Evolutionary conservation across 1,284 basidiomycete genomes (phyloP).

Genomic region (Ustilago cynodontis): DNA sequence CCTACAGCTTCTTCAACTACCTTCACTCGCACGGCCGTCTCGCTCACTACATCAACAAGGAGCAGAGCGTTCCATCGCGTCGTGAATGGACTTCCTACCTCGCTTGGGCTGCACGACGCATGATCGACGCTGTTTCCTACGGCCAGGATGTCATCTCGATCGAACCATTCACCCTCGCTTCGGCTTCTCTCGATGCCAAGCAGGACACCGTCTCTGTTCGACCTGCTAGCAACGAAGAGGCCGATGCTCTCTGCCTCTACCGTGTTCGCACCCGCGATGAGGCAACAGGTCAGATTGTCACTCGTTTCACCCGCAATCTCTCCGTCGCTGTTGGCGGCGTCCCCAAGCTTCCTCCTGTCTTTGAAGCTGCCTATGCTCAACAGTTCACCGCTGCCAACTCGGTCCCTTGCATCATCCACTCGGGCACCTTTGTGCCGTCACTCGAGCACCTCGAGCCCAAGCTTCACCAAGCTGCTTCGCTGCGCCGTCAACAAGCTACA

Average conservation of each 20-base stretch:
- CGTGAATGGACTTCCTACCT: constrained; percentile 69
- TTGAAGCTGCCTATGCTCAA: constrained; percentile 45
- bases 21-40: constrained; percentile 65
- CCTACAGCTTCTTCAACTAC: constrained; percentile 67
- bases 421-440: constrained; percentile 62
- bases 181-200: constrained; percentile 27
- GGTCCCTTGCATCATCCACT: constrained; percentile 60
- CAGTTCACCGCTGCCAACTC: constrained; percentile 17
- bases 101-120: constrained; percentile 65
- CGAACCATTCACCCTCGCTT: constrained; percentile 51
- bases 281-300: constrained; percentile 27
- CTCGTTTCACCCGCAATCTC: constrained; percentile 58
- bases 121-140: constrained; percentile 61
- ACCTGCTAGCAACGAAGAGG: constrained; percentile 20
- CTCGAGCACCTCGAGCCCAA: constrained; percentile 52
- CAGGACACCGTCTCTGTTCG: constrained; percentile 35
- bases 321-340: constrained; percentile 64
- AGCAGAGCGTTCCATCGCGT: constrained; percentile 64
- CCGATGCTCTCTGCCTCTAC: constrained; percentile 46
- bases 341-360: constrained; percentile 55
- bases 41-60: constrained; percentile 67
- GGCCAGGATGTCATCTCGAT: constrained; percentile 61
- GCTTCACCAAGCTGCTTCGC: constrained; percentile 36
- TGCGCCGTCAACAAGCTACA: constrained; percentile 17
- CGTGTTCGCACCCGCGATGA: constrained; percentile 42